These are phyloP conservation scores for Adenanthera pavonina DNA, from an alignment of 306 rosid species.

Conservation along the genomic window DNA sequence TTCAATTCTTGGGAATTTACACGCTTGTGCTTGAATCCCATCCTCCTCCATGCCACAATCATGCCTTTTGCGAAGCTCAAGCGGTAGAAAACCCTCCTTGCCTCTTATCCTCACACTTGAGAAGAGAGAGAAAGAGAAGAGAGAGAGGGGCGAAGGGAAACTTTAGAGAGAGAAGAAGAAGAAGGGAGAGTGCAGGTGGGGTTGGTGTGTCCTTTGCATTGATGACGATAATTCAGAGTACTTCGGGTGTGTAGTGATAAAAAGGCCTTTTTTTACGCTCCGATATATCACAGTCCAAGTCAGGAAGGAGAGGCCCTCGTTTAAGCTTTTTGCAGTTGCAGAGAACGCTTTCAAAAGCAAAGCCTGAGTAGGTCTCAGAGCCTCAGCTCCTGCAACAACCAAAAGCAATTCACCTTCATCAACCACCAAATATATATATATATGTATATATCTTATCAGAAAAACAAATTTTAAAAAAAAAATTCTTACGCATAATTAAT, in stretches of 20 bases:
- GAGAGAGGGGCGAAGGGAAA: slow-evolving; percentile 21
- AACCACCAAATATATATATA: slow-evolving; percentile 37
- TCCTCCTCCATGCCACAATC: slow-evolving; percentile 93
- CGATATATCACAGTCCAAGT: slow-evolving; percentile 84
- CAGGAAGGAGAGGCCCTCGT: slow-evolving; percentile 57
- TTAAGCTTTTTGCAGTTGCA: slow-evolving; percentile 72
- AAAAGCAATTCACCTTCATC: slow-evolving; percentile 33
- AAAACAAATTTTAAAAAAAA: background rate
- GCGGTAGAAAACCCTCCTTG: slow-evolving; percentile 28
- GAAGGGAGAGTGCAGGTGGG: slow-evolving; percentile 57
- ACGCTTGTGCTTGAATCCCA: slow-evolving; percentile 71
- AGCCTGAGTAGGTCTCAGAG: slow-evolving; percentile 53
- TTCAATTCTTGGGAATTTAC: slow-evolving; percentile 72
- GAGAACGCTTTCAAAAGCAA: slow-evolving; percentile 64
- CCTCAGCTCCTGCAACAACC: slow-evolving; percentile 51
- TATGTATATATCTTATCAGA: slow-evolving; percentile 43
- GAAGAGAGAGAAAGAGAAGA: slow-evolving; percentile 30
- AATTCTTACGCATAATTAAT: slow-evolving; percentile 39
- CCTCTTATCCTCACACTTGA: slow-evolving; percentile 6
- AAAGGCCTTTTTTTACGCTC: slow-evolving; percentile 67
- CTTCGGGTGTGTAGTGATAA: slow-evolving; percentile 67
- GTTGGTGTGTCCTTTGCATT: slow-evolving; percentile 81
- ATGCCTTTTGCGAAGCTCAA: slow-evolving; percentile 66
- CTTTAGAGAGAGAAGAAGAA: slow-evolving; percentile 42
- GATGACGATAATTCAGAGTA: slow-evolving; percentile 85